Conservation (phyloP, 495 filamentous ascomycete genomes). For the Neurospora cerealis region DNA sequence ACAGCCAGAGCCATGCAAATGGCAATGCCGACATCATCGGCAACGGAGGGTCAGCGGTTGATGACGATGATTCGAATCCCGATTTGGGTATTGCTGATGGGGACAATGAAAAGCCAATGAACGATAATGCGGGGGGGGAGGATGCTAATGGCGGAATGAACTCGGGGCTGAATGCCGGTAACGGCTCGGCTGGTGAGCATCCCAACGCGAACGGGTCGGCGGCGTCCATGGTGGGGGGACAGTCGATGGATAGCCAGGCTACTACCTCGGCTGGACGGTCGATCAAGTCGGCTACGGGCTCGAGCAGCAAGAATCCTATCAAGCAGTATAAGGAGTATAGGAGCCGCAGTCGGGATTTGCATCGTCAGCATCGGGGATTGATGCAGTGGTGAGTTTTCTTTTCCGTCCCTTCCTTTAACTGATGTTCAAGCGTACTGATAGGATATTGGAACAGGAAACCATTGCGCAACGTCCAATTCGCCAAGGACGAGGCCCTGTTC, state of each 20-base stretch:
- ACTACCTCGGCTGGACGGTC: constrained; percentile 3
- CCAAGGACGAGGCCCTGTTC: constrained; percentile 58
- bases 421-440: no score
- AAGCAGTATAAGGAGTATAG: constrained; percentile 44
- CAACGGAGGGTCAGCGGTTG: background rate
- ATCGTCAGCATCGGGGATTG: constrained; percentile 58
- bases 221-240: constrained; percentile 3
- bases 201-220: background rate
- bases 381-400: constrained; percentile 57
- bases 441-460: constrained; percentile 31
- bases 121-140: background rate
- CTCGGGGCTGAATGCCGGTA: constrained; percentile 2
- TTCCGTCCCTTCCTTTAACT: no score
- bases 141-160: constrained; percentile 1
- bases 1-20: background rate
- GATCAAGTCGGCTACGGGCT: constrained; percentile 3
- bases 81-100: constrained; percentile 41
- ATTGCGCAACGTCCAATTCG: constrained; percentile 57
- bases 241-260: constrained; percentile 12
- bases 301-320: constrained; percentile 33
- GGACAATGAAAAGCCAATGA: constrained; percentile 1
- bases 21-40: background rate
- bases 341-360: constrained; percentile 42
- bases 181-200: background rate
- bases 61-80: constrained; percentile 14